These are phyloP conservation scores for Coemansia sp. DNA, from an alignment of 192 early-diverging fungal species.

Conservation along the genomic window DNA sequence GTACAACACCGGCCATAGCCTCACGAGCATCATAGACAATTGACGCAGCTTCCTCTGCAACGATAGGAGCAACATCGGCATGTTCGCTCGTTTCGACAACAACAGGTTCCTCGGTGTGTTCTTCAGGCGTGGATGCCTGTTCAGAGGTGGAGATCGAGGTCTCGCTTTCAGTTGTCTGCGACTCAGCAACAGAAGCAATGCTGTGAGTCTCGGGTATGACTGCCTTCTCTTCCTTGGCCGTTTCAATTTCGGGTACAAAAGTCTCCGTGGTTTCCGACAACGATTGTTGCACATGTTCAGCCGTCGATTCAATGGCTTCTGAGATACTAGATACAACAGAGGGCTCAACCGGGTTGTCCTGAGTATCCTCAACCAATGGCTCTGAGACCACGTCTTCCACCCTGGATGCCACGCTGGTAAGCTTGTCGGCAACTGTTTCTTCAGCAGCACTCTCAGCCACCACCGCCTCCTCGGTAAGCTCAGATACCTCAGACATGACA, in stretches of 20 bases:
- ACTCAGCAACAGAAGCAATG: not conserved
- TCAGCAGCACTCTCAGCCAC: not conserved
- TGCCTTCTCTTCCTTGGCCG: not conserved
- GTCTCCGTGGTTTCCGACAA: not conserved
- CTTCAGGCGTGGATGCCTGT: not conserved
- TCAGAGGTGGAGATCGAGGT: conserved; percentile 6
- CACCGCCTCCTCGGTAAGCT: not conserved
- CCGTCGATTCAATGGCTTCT: not conserved
- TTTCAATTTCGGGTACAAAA: not conserved
- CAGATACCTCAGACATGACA: not conserved
- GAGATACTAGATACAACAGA: not conserved
- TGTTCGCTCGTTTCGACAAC: not conserved
- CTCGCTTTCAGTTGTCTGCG: not conserved
- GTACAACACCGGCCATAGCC: conserved; percentile 38
- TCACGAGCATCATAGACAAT: conserved; percentile 41
- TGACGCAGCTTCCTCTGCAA: conserved; percentile 46
- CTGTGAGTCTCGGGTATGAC: not conserved
- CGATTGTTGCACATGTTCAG: conserved; percentile 4
- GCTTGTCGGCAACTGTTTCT: not conserved
- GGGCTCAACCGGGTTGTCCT: not conserved
- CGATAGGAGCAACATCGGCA: not conserved
- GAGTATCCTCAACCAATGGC: too few relatives aligned
- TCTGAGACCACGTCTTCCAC: not conserved
- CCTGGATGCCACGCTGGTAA: not conserved
- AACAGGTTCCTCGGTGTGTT: not conserved